Conservation (phyloP, 2,329 filamentous ascomycete species). For the Cladorrhinum sp. region DNA sequence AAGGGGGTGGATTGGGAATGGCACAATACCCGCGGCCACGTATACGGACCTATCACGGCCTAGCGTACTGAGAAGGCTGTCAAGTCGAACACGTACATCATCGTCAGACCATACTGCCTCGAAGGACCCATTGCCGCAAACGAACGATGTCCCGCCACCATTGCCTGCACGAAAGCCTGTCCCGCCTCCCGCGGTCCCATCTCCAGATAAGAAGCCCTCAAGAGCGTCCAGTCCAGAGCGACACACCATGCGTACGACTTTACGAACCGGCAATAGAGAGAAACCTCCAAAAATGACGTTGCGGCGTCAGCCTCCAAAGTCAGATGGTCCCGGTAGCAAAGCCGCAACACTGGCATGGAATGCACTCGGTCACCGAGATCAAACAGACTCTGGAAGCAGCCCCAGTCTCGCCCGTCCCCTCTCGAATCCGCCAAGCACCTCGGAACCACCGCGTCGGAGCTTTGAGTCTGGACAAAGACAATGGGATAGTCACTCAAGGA, state of each 20-base stretch:
- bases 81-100: conserved; percentile 51
- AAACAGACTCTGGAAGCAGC: conserved; percentile 22
- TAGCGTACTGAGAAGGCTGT: conserved; percentile 48
- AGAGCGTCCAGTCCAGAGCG: conserved; percentile 59
- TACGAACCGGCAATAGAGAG: conserved; percentile 48
- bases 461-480: conserved; percentile 33
- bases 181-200: conserved; percentile 32
- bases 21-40: conserved; percentile 75
- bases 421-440: conserved; percentile 16
- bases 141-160: conserved; percentile 18
- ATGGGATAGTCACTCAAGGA: conserved; percentile 55
- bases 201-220: conserved; percentile 38
- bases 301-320: conserved; percentile 41
- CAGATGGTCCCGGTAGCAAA: conserved; percentile 54
- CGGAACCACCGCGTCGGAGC: conserved; percentile 31
- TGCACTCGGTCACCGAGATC: conserved; percentile 41
- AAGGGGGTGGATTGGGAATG: conserved; percentile 70
- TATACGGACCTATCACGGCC: conserved; percentile 81
- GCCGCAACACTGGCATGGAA: conserved; percentile 64
- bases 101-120: conserved; percentile 48
- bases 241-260: conserved; percentile 59
- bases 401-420: conserved; percentile 11
- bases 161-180: conserved; percentile 28
- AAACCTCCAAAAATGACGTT: conserved; percentile 39
- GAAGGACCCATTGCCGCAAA: conserved; percentile 30